Evolutionary conservation across 306 rosid species (phyloP).

Genomic region (Clitoria ternatea): DNA sequence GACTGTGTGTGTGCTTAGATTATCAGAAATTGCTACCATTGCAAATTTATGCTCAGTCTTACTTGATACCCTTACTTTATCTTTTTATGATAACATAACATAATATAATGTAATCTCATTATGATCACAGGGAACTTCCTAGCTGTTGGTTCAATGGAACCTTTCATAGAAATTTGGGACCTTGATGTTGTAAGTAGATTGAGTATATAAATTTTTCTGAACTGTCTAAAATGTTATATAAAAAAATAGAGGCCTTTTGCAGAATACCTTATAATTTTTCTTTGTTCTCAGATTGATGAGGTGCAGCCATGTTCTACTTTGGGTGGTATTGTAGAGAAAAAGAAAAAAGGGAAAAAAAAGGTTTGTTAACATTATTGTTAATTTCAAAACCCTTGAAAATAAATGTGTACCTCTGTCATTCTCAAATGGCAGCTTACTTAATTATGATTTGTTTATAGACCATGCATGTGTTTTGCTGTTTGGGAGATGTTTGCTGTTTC

Average conservation of each 20-base stretch:
- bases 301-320: conserved; percentile 68
- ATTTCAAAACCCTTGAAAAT: conserved; percentile 9
- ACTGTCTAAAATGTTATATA: neutral
- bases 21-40: neutral
- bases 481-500: neutral
- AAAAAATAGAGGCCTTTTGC: neutral
- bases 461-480: neutral
- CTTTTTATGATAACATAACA: too few species aligned
- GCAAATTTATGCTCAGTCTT: conserved; percentile 2
- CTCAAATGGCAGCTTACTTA: neutral
- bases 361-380: conserved; percentile 26
- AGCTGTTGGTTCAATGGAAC: conserved; percentile 91
- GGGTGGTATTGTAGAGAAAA: conserved; percentile 67
- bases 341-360: conserved; percentile 62
- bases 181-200: conserved; percentile 75
- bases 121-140: conserved; percentile 68
- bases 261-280: neutral
- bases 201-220: neutral
- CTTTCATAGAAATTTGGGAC: conserved; percentile 91
- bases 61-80: neutral
- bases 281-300: conserved; percentile 64
- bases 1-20: neutral
- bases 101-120: conserved; percentile 7
- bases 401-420: too few species aligned
- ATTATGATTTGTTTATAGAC: conserved; percentile 10